Conservation (phyloP, 2,329 filamentous ascomycete genomes). For the Hypomyces rosellus region DNA sequence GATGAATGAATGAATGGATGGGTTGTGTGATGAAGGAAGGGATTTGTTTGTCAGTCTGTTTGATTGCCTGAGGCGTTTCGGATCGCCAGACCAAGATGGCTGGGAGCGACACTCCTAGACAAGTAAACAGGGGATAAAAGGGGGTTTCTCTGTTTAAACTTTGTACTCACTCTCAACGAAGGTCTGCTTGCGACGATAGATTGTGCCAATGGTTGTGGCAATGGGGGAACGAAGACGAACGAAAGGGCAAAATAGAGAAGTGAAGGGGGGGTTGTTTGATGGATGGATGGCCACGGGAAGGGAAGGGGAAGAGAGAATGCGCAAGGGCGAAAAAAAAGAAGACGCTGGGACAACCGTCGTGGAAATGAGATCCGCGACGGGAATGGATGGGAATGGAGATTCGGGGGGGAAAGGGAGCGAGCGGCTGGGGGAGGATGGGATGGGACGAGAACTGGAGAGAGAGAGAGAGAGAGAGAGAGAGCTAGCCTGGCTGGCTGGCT, state of each 20-base stretch:
- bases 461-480: constrained; percentile 2
- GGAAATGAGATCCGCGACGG: constrained; percentile 14
- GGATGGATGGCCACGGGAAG: constrained; percentile 9
- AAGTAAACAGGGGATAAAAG: background rate
- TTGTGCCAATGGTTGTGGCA: constrained; percentile 11
- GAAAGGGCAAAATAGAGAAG: constrained; percentile 12
- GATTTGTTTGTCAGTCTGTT: background rate
- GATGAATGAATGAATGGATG: background rate
- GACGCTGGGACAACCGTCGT: constrained; percentile 8
- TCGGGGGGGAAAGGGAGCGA: constrained; percentile 9
- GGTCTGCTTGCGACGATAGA: constrained; percentile 13
- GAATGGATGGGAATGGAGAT: constrained; percentile 10
- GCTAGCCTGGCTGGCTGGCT: background rate
- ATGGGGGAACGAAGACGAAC: constrained; percentile 14
- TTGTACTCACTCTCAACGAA: background rate
- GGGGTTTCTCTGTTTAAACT: background rate
- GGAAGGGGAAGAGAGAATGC: constrained; percentile 10
- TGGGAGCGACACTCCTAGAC: background rate
- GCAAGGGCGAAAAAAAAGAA: constrained; percentile 5
- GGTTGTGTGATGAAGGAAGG: background rate
- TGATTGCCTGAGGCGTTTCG: background rate
- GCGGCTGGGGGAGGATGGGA: constrained; percentile 6
- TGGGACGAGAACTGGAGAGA: constrained; percentile 1
- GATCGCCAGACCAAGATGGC: background rate
- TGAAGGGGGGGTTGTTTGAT: constrained; percentile 1